These are phyloP conservation scores for Boletus tomentosulus DNA, from an alignment of 768 basidiomycete genomes.

Conservation along the genomic window DNA sequence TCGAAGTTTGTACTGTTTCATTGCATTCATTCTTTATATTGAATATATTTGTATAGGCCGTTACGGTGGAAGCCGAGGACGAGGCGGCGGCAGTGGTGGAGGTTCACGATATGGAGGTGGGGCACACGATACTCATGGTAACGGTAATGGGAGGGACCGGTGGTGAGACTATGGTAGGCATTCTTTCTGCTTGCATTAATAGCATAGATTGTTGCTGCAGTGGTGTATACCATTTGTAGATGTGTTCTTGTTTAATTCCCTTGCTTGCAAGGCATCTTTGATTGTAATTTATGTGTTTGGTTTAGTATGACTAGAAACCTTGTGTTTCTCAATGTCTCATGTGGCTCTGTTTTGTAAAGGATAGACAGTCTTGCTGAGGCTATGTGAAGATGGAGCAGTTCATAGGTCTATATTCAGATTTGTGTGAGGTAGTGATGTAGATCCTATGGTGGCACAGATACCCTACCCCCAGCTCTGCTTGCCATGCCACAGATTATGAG, in stretches of 20 bases:
- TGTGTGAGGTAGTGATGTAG: too few relatives aligned
- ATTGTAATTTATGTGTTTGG: neutral
- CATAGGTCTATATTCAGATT: too few relatives aligned
- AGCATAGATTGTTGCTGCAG: slow-evolving; percentile 18
- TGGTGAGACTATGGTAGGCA: slow-evolving; percentile 16
- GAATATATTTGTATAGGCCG: slow-evolving; percentile 44
- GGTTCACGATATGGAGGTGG: slow-evolving; percentile 23
- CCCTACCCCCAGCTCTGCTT: too few relatives aligned
- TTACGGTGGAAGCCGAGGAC: slow-evolving; percentile 43
- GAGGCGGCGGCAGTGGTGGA: slow-evolving; percentile 21
- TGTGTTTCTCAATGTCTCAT: too few relatives aligned
- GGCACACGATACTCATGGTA: slow-evolving; percentile 20
- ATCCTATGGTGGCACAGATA: too few relatives aligned
- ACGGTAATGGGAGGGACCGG: slow-evolving; percentile 22
- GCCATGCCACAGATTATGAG: too few relatives aligned
- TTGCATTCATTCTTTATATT: neutral
- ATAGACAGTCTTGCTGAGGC: too few relatives aligned
- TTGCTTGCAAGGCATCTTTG: neutral
- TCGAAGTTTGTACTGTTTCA: slow-evolving; percentile 45
- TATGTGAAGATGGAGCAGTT: too few relatives aligned
- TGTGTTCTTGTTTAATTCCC: slow-evolving; percentile 4
- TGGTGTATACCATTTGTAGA: slow-evolving; percentile 27
- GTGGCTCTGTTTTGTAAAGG: too few relatives aligned
- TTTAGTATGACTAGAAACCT: too few relatives aligned
- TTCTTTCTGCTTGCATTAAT: slow-evolving; percentile 7